Conservation (phyloP, 768 basidiomycete genomes). For the Kwoniella mangroviensis region DNA sequence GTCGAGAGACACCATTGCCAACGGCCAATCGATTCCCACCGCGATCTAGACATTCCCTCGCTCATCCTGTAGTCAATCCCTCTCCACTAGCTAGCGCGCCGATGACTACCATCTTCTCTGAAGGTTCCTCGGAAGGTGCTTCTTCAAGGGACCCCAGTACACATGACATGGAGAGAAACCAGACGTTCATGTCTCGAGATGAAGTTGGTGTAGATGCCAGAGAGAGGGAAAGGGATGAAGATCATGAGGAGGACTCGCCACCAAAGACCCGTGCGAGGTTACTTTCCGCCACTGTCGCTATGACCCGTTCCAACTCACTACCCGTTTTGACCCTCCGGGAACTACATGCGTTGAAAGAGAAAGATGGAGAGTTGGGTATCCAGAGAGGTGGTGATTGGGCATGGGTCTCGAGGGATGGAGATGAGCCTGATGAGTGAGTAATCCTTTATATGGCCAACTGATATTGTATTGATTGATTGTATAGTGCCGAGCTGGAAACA, state of each 20-base stretch:
- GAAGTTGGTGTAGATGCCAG: conserved; percentile 8
- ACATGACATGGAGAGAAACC: conserved; percentile 9
- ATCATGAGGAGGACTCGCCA: conserved; percentile 1
- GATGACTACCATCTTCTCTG: conserved; percentile 39
- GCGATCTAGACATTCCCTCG: conserved; percentile 28
- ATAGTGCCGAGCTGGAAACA: conserved; percentile 14
- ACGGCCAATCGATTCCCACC: conserved; percentile 21
- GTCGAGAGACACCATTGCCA: background rate
- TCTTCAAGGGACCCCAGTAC: conserved; percentile 21
- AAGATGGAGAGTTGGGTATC: conserved; percentile 54
- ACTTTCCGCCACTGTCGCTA: conserved; percentile 38
- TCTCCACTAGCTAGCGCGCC: conserved; percentile 42
- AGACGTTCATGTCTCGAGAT: conserved; percentile 15
- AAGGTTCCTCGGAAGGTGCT: conserved; percentile 20
- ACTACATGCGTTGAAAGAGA: conserved; percentile 44
- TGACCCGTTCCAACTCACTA: conserved; percentile 49
- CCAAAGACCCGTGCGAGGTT: conserved; percentile 6
- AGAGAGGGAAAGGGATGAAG: background rate
- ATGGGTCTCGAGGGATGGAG: conserved; percentile 44
- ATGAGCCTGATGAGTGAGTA: conserved; percentile 31
- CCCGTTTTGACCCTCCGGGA: conserved; percentile 51
- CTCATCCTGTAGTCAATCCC: conserved; percentile 9
- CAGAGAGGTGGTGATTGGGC: conserved; percentile 46
- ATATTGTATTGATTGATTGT: background rate
- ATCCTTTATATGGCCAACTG: background rate